Evolutionary conservation across 2,329 filamentous ascomycete species (phyloP).

Genomic region (Zelopaecilomyces penicillatus): DNA sequence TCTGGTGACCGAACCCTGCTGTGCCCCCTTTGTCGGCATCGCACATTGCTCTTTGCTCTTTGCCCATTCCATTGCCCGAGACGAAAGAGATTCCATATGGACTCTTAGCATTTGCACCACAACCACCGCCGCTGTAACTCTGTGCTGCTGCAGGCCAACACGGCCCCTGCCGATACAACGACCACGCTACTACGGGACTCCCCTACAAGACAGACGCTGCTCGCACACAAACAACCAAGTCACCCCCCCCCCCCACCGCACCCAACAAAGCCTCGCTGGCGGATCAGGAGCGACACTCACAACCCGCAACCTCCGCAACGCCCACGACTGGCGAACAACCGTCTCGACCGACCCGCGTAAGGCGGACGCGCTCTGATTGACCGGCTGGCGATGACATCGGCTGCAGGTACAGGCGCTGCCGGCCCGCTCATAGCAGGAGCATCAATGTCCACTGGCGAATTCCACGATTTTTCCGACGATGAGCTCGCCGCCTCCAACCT

Average conservation of each 20-base stretch:
- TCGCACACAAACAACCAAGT: too few species aligned
- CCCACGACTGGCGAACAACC: background rate
- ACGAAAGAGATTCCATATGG: too few species aligned
- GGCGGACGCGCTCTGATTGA: slow-evolving; percentile 12
- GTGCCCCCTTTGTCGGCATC: background rate
- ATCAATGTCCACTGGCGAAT: slow-evolving; percentile 28
- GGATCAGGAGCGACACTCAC: too few species aligned
- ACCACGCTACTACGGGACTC: too few species aligned
- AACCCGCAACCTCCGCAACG: too few species aligned
- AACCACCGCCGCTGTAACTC: too few species aligned
- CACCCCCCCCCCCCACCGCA: background rate
- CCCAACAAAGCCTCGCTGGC: background rate
- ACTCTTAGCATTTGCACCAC: too few species aligned
- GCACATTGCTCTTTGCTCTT: too few species aligned
- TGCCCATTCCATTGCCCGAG: too few species aligned
- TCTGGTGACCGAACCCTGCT: background rate
- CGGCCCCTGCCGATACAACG: too few species aligned
- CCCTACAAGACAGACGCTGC: too few species aligned
- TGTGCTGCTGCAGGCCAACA: background rate
- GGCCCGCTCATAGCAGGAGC: slow-evolving; percentile 32
- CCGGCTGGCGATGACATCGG: slow-evolving; percentile 28
- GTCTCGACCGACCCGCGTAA: slow-evolving; percentile 5
- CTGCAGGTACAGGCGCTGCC: slow-evolving; percentile 21
- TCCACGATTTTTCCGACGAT: slow-evolving; percentile 30
- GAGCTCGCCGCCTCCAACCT: slow-evolving; percentile 24